Percentiles rank a stretch among this genome's conserved stretches.
Conservation (phyloP, 1,284 basidiomycete genomes). For the Boletus semigastroideus region DNA sequence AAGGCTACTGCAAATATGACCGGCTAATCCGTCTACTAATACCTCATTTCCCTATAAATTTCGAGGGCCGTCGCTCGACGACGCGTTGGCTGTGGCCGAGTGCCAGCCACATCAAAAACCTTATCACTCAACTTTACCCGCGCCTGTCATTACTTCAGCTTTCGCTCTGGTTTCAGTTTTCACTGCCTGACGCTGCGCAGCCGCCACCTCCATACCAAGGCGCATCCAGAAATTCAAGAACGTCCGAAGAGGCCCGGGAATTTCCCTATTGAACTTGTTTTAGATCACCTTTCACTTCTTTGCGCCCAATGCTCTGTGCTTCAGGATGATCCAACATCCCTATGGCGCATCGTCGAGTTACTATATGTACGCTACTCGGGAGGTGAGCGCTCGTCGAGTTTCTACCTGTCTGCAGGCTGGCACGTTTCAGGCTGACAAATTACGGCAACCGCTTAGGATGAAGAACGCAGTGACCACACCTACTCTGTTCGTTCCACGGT, state of each 20-base stretch:
- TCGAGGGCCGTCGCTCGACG: no score
- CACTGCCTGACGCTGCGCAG: background rate
- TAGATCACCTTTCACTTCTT: slow-evolving; percentile 1
- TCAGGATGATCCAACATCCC: slow-evolving; percentile 33
- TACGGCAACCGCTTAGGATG: slow-evolving; percentile 4
- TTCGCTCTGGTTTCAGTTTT: background rate
- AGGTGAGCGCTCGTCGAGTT: slow-evolving; percentile 15
- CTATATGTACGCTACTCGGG: slow-evolving; percentile 24
- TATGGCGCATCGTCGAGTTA: slow-evolving; percentile 28
- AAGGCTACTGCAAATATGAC: no score
- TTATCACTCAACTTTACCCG: background rate
- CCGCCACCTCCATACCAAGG: slow-evolving; percentile 1
- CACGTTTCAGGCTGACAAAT: background rate
- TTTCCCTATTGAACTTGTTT: slow-evolving; percentile 4
- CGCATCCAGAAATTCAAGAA: slow-evolving; percentile 8
- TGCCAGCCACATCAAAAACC: background rate
- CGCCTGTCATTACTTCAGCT: background rate
- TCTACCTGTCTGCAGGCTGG: background rate
- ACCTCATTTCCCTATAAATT: no score
- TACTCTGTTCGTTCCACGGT: background rate
- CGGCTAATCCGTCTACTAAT: no score
- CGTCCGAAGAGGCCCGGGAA: background rate
- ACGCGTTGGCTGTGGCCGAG: no score
- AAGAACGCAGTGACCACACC: background rate
- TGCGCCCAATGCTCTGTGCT: slow-evolving; percentile 18